Evolutionary conservation across 495 filamentous ascomycete species (phyloP), one percentile per base, ranked within the genome.

Genomic region (Podospora didyma): DNA sequence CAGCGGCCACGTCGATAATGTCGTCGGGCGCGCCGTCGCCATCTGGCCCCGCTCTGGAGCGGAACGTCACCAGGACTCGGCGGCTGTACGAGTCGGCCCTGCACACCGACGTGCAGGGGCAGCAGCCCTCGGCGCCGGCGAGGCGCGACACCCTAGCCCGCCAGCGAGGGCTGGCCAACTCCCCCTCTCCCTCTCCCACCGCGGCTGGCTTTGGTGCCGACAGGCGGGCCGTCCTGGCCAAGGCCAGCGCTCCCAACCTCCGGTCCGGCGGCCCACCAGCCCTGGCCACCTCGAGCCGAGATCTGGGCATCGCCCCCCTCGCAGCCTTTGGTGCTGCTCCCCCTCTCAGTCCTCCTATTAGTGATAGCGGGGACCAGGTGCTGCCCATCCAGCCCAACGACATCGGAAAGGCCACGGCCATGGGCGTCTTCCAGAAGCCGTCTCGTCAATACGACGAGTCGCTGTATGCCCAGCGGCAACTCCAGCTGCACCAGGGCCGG

Each of bases 1-100:
- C 94, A 17, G 92, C 90, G 39, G 94, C 92, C 5, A 97, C 93
- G 4, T 98, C 94, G 0, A 77, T 96, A 53, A 84, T 87, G n/a
- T 96, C 92, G 14, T 85, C 90, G 53, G 77, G 76, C 12, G 75
- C 84, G 2, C 70, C 70, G 35, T 63, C 60, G 28, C 58, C 53
- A 35, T 63, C 66, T 24, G 69, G 64, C 10, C 66, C 73, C n/a
- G 62, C 53, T 5, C 45, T 75, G 17, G 81, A 80, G 49, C 78
- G 81, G 49, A 75, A 71, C 7, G 73, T 79, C 35, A 86, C 85
- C 7, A 89, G 91, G 51, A 81, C 83, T 6, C 82, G 88, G 46
- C 79, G 90, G 50, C 78, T 97, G 1, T 98, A 97, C 66, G 93
- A 96, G 58, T 88, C 89, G 59, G 88, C 85, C 1, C 74, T 94